Evolutionary conservation across 23 red algal genomes (phyloP).

Genomic region (Chondrus crispus): DNA sequence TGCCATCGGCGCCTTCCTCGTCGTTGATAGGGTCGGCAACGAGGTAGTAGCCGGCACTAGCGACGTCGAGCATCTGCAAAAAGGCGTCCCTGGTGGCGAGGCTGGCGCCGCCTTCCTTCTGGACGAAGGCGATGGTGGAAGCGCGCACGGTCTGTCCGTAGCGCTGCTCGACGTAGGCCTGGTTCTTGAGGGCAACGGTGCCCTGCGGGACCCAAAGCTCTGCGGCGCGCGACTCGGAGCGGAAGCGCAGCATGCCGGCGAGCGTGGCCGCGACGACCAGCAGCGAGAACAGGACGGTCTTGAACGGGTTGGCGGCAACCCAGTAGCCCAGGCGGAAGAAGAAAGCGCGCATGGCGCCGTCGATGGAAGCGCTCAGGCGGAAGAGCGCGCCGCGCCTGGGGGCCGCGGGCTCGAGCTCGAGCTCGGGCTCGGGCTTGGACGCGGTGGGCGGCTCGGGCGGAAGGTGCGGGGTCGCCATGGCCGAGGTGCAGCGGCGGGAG

Average conservation of each 20-base stretch:
- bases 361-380: constrained; percentile 50
- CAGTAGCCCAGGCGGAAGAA: constrained; percentile 71
- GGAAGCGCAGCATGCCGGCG: constrained; percentile 52
- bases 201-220: constrained; percentile 72
- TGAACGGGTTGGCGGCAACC: constrained; percentile 37
- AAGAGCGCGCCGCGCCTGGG: constrained; percentile 15
- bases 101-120: neutral
- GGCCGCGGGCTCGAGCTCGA: neutral
- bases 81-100: constrained; percentile 49
- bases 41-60: neutral
- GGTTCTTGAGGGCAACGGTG: constrained; percentile 38
- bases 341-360: constrained; percentile 25
- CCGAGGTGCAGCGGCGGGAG: too few species aligned
- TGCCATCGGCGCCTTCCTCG: constrained; percentile 8
- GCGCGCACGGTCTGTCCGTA: constrained; percentile 35
- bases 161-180: constrained; percentile 27
- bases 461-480: too few species aligned
- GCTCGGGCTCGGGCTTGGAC: too few species aligned
- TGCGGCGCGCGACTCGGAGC: constrained; percentile 49
- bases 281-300: constrained; percentile 19
- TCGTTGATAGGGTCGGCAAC: neutral
- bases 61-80: constrained; percentile 29
- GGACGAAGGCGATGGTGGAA: constrained; percentile 5
- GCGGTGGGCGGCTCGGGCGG: too few species aligned
- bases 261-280: constrained; percentile 4